Base-by-base conservation (phyloP, 352 stramenopile genomes). In the Phytophthora rubi region DNA sequence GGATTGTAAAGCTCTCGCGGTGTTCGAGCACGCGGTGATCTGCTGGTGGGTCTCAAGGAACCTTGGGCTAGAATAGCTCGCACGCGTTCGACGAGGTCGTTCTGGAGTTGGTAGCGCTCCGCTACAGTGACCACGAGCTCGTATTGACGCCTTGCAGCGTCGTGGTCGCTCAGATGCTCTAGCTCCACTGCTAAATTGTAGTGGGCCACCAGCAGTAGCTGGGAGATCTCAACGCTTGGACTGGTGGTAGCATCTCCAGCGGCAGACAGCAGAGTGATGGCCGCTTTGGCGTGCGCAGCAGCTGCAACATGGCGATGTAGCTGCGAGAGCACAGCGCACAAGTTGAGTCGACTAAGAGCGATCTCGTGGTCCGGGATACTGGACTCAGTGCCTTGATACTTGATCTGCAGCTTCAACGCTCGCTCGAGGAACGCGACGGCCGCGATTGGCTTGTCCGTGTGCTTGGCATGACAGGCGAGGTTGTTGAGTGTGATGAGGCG, bases 401-500 rank as follows among this genome's bases (percentile, higher is more conserved):
- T 75, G 28, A 80, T 53, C 65, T 91, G 80, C 1, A 91, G 68
- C 51, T 81, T 77, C 21, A 91, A 73, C 3, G 64, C 71, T 53
- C 76, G 76, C 53, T 91, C 81, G 23, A 91, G 68, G 18, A 73
- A 86, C 0, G 49, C 45, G 28, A 91, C 76, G 10, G 83, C 83
- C 0, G 51, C 61, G 16, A 86, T 62, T 0, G 83, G 79, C 66
- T 80, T 85, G 9, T 68, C 56, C 10, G 58, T 63, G 47, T 86
- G 72, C 44, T 84, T 85, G 52, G 82, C 62, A 62, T 81, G 86
- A 49, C 84, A 92, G 10, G 84, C 80, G 18, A 92, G 73, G 66
- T 92, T 92, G 62, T 92, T 92, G 68, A 92, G 77, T 10, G 73
- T 82, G 35, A 89, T 64, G 15, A 88, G 70, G 8, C 80, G 80